phyloP scores from a whole-genome alignment of 208 protist genomes.

The Sergeia podlipaevii region DNA sequence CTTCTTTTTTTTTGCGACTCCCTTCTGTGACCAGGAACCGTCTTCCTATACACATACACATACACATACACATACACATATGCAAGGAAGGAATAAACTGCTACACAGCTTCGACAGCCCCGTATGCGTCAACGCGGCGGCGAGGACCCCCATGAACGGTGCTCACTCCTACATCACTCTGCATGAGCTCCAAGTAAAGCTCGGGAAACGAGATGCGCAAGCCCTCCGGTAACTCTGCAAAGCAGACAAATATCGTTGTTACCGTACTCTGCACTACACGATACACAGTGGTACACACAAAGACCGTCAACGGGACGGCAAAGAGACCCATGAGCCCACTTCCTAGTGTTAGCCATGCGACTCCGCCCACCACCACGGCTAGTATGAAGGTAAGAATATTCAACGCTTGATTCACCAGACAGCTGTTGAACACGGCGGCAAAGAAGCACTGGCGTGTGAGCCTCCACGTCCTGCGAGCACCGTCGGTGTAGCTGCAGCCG shows the following conservation, averaged over 20 bases:
- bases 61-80: too few relatives aligned
- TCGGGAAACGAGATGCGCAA: constrained; percentile 56
- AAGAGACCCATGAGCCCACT: constrained; percentile 14
- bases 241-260: constrained; percentile 83
- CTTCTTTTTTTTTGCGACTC: background rate
- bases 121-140: background rate
- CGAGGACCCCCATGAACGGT: background rate
- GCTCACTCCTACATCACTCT: constrained; percentile 26
- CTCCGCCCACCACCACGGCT: constrained; percentile 15
- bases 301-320: constrained; percentile 22
- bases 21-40: too few relatives aligned
- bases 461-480: constrained; percentile 57
- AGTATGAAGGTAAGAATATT: constrained; percentile 27
- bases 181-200: constrained; percentile 41
- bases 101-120: too few relatives aligned
- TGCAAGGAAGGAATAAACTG: too few relatives aligned
- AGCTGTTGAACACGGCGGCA: constrained; percentile 80
- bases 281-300: constrained; percentile 50
- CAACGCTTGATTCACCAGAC: constrained; percentile 36
- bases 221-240: constrained; percentile 69
- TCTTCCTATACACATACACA: too few relatives aligned
- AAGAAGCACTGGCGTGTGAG: constrained; percentile 66
- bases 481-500: constrained; percentile 79
- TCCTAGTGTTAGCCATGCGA: too few relatives aligned
- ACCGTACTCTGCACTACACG: constrained; percentile 51